phyloP scores from a whole-genome alignment of 495 filamentous ascomycete species.

The Bombardia bombarda region DNA sequence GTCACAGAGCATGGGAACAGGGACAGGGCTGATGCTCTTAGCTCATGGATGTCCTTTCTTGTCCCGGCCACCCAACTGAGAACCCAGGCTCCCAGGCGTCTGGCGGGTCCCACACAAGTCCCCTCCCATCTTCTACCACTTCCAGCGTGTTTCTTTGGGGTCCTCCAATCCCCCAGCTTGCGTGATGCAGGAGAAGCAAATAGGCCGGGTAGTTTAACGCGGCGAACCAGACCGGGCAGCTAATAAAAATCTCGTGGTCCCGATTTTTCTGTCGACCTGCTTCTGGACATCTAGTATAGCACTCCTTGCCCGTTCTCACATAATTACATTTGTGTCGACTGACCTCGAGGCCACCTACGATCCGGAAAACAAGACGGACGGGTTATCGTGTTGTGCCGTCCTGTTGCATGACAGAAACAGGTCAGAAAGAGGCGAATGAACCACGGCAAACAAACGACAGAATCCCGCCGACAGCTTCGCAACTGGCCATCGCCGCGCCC shows the following conservation, averaged over 20 bases:
- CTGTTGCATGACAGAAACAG: background rate
- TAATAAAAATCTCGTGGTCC: constrained; percentile 15
- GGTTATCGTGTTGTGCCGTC: constrained; percentile 5
- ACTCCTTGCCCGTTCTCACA: constrained; percentile 2
- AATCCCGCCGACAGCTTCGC: background rate
- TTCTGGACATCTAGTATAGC: constrained; percentile 6
- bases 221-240: constrained; percentile 7
- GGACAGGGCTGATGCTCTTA: constrained; percentile 9
- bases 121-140: background rate
- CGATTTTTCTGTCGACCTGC: constrained; percentile 10
- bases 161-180: constrained; percentile 8
- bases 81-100: too few relatives aligned
- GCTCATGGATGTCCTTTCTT: background rate
- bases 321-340: background rate
- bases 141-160: constrained; percentile 1
- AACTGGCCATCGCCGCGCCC: background rate
- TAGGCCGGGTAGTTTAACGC: constrained; percentile 4
- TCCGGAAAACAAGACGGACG: background rate
- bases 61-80: too few relatives aligned
- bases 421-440: too few relatives aligned
- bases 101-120: too few relatives aligned
- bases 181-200: constrained; percentile 14
- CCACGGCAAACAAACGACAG: background rate
- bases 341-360: background rate
- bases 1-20: constrained; percentile 14